A percentile compares a stretch with the other conserved stretches of the same genome.
phyloP scores from a whole-genome alignment of 78 protist genomes.

The Andalucia godoyi region DNA sequence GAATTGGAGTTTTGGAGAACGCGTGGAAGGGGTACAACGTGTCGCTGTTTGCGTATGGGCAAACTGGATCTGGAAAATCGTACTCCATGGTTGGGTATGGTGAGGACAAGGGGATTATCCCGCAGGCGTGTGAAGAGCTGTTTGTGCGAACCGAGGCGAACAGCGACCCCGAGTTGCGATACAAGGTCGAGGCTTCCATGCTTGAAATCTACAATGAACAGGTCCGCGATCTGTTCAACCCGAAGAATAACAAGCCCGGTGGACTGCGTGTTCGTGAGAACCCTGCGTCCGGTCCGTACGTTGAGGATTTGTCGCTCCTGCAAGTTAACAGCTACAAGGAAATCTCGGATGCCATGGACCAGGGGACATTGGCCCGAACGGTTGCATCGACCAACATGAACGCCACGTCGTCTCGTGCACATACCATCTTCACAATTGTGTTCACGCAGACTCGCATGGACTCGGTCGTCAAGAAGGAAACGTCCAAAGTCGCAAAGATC shows the following conservation, averaged over 20 bases:
- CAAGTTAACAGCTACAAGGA: constrained; percentile 7
- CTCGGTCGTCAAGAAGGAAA: constrained; percentile 5
- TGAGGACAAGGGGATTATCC: constrained; percentile 31
- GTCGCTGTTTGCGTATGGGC: constrained; percentile 61
- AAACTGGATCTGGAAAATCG: constrained; percentile 42
- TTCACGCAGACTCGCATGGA: background rate
- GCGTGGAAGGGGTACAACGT: constrained; percentile 43
- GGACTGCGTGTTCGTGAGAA: constrained; percentile 54
- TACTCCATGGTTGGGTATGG: constrained; percentile 29
- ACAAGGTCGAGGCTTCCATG: constrained; percentile 7
- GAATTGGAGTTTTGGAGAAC: constrained; percentile 25
- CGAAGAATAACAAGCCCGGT: background rate
- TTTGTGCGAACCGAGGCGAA: constrained; percentile 4
- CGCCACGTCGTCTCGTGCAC: constrained; percentile 46
- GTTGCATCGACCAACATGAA: constrained; percentile 66
- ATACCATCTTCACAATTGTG: constrained; percentile 40
- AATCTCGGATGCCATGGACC: constrained; percentile 12
- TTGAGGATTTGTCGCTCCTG: constrained; percentile 48
- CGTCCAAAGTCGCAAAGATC: background rate
- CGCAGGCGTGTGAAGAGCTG: constrained; percentile 30
- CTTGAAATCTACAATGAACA: constrained; percentile 61
- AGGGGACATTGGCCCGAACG: constrained; percentile 48
- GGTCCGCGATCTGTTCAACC: constrained; percentile 20
- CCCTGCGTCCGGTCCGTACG: constrained; percentile 69
- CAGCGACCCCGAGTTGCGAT: background rate